Base-by-base conservation (phyloP, 2,329 filamentous ascomycete species). In the Cercospora sp. region DNA sequence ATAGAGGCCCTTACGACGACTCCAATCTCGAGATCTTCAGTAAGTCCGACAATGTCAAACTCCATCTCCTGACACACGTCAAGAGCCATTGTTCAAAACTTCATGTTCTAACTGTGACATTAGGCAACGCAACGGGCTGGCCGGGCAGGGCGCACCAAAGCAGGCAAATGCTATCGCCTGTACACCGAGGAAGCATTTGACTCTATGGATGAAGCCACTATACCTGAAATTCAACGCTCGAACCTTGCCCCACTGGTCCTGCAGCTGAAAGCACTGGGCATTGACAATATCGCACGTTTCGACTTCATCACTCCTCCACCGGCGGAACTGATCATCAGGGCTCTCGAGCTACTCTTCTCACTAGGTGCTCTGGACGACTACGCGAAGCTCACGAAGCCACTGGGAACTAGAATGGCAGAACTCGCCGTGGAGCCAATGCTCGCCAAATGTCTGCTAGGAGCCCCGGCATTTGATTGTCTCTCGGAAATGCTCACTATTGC, bases 401-500 rank as follows among this genome's bases (percentile, higher is more conserved):
- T 97, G n/a, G 95, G 95, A 0, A 84, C 88, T 68, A 87, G 92
- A 53, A 97, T 98, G 93, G 94, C 95, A 0, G 94, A 98, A 78
- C 83, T 99, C 53, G 91, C 94, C 0, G 87, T 98, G 7, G 93
- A 97, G 73, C 95, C 95, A 0, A 97, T 97, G 93, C 95, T 97
- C 87, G 92, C 91, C 6, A 96, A 94, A 80, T 92, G 91, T 0
- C 84, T 97, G 4, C 87, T 98, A 8, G 87, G 89, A 18, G 91
- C 94, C 0, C 82, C 87, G 4, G 84, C 86, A 0, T 96, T 97
- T 79, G 85, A 85, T 42, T 97, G 94, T 73, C 81, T 96, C 12
- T 90, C 88, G 76, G 94, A 97, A 79, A 91, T 98, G 63, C 85
- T 98, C 28, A 93, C 90, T 1, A 96, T 98, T 71, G 93, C 94